phyloP scores from a whole-genome alignment of 495 filamentous ascomycete species.

The Cladorrhinum samala region DNA sequence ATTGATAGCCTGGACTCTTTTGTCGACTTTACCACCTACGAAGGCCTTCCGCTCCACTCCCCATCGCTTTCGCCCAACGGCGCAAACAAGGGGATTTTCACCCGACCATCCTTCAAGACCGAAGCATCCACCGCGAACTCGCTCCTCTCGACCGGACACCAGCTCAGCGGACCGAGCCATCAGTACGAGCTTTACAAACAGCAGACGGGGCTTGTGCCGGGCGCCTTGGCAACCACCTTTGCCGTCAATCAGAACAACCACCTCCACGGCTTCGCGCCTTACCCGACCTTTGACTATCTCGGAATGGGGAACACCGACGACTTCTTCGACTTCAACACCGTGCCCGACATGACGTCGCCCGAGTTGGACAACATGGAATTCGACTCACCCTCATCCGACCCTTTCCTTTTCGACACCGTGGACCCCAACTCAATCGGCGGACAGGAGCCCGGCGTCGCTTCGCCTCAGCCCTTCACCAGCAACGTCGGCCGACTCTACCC shows the following conservation, averaged over 20 bases:
- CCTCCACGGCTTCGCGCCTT: constrained; percentile 46
- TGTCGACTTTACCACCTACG: constrained; percentile 45
- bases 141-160: constrained; percentile 41
- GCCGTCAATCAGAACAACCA: constrained; percentile 58
- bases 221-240: constrained; percentile 64
- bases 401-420: constrained; percentile 54
- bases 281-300: constrained; percentile 45
- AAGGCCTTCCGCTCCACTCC: constrained; percentile 37
- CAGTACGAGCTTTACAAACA: constrained; percentile 89
- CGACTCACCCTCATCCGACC: constrained; percentile 44
- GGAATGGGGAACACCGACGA: constrained; percentile 43
- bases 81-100: constrained; percentile 31
- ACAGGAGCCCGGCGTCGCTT: constrained; percentile 40
- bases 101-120: constrained; percentile 30
- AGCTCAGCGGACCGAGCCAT: constrained; percentile 75
- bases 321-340: constrained; percentile 54
- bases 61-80: constrained; percentile 41
- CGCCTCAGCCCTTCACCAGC: constrained; percentile 39
- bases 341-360: constrained; percentile 38
- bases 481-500: constrained; percentile 71
- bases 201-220: constrained; percentile 79
- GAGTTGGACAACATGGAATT: constrained; percentile 60
- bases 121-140: constrained; percentile 30
- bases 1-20: constrained; percentile 28
- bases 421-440: constrained; percentile 65